A percentile compares a stretch with the other conserved stretches of the same genome.
phyloP scores from a whole-genome alignment of 306 rosid genomes.

The Pyrus communis region DNA sequence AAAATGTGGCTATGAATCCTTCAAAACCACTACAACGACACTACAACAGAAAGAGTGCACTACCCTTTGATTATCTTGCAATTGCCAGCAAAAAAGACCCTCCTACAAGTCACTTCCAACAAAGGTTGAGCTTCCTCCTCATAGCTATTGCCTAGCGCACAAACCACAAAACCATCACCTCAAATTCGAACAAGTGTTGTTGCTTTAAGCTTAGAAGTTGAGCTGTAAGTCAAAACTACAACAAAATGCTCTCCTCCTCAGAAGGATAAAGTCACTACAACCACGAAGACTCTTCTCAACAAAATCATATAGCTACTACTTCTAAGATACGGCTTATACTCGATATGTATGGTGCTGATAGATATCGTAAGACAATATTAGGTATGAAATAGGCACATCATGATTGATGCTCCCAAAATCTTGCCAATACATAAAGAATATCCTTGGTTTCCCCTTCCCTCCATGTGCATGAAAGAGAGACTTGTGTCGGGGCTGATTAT shows the following conservation, averaged over 20 bases:
- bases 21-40: background rate
- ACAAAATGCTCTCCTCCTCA: too few species aligned
- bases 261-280: background rate
- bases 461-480: conserved; percentile 12
- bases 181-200: too few species aligned
- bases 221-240: background rate
- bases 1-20: background rate
- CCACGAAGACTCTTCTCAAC: background rate
- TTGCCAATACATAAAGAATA: conserved; percentile 1
- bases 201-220: too few species aligned
- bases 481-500: conserved; percentile 35
- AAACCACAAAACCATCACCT: background rate
- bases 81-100: background rate
- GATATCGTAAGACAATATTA: background rate
- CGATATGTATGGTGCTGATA: background rate
- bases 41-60: background rate
- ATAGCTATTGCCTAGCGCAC: background rate
- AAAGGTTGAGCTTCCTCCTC: background rate
- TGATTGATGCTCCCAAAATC: background rate
- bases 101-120: background rate
- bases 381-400: background rate
- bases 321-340: background rate
- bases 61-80: background rate
- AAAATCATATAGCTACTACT: background rate
- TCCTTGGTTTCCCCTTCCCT: conserved; percentile 14